Base-by-base conservation (phyloP, 768 basidiomycete genomes). In the Lactifluus pinguis region DNA sequence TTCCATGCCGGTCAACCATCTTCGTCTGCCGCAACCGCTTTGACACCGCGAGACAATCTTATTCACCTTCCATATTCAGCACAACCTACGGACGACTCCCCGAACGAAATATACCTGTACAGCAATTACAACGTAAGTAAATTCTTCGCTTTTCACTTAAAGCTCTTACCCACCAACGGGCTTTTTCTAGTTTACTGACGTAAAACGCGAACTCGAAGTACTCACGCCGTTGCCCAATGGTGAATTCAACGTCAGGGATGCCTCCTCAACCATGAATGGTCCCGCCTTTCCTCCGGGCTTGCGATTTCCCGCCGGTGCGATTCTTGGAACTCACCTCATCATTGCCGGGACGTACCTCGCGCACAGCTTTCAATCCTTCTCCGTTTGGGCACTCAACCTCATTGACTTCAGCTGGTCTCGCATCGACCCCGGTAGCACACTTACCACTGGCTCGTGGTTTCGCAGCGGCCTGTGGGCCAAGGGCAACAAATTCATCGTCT, bases 311-410 rank as follows among this genome's bases (percentile, higher is more conserved):
- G 90, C 93, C 0, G 95, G 95, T 19, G 92, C 92, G 36, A 85
- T 98, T 62, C 76, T 97, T 7, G 97, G 95, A 34, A 85, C 84
- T 36, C 85, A 93, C 71, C 82, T 99, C 70, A 88, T 99, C 72
- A 86, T 98, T 55, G 93, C 92, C 9, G 95, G 95, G 34, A 95
- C 93, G 19, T 97, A 97, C 70, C 86, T 99, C 60, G 92, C 95
- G 0, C 90, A 94, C 69, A 87, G 88, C 45, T 91, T 90, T 67
- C 94, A 95, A 69, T 92, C 91, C 30, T 99, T 94, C 72, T 94
- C 93, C 10, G 89, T 98, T 60, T 99, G 95, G 95, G 89, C 91
- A 1, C 83, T 99, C 49, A 89, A 99, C 71, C 79, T 98, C 29
- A 73, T 80, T 52, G 80, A 78, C 60, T 88, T 92, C 84, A 80